A percentile compares a stretch with the other conserved stretches of the same genome.
phyloP scores from a whole-genome alignment of 345 rosid genomes.

The Erucastrum elatum region DNA sequence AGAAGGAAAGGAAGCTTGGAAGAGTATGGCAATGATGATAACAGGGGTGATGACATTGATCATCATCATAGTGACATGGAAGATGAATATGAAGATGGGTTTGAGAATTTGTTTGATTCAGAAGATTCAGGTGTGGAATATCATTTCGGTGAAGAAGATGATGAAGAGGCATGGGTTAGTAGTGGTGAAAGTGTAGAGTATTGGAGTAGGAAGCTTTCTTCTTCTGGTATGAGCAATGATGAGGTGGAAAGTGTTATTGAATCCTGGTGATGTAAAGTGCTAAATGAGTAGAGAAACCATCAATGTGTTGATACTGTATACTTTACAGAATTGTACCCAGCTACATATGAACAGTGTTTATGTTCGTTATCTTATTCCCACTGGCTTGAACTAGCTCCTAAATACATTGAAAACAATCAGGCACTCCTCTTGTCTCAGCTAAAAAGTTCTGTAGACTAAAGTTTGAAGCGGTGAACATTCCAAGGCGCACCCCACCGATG shows the following conservation, averaged over 20 bases:
- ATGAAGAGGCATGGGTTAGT: conserved; percentile 2
- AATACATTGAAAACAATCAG: conserved; percentile 74
- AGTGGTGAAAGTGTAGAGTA: conserved; percentile 41
- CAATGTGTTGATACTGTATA: conserved; percentile 30
- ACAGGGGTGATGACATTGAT: neutral
- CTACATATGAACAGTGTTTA: conserved; percentile 4
- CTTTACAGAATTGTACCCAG: neutral
- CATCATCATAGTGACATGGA: conserved; percentile 16
- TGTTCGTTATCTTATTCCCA: conserved; percentile 13
- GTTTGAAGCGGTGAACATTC: conserved; percentile 88
- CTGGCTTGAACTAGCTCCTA: conserved; percentile 72
- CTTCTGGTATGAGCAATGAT: conserved; percentile 19
- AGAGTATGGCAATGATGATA: conserved; percentile 17
- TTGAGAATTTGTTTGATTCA: conserved; percentile 67
- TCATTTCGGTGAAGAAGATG: conserved; percentile 43
- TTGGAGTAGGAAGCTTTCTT: conserved; percentile 54
- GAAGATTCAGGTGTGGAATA: conserved; percentile 55
- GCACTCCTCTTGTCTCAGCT: conserved; percentile 75
- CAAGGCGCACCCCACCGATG: conserved; percentile 84
- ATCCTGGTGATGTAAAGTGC: conserved; percentile 53
- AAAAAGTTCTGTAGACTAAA: conserved; percentile 72
- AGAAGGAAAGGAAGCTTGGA: conserved; percentile 39
- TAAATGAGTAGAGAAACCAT: neutral
- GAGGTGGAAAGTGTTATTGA: conserved; percentile 31
- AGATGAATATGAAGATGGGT: conserved; percentile 64